Evolutionary conservation across 345 rosid species (phyloP).

Genomic region (Pistacia atlantica): DNA sequence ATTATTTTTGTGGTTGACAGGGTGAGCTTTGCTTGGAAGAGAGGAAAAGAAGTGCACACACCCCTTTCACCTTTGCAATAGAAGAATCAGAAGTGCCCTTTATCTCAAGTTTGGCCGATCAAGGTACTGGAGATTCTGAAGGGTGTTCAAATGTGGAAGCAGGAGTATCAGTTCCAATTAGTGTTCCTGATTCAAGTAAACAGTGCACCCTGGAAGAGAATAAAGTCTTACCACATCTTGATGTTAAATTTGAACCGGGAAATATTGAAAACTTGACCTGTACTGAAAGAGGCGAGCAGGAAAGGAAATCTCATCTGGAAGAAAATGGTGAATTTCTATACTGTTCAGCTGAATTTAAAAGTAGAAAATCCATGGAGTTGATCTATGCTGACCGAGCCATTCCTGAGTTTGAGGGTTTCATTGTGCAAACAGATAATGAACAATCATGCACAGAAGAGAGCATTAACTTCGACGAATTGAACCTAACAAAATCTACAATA

Average conservation of each 20-base stretch:
- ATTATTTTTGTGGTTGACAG: constrained; percentile 32
- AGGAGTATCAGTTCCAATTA: constrained; percentile 36
- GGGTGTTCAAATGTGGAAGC: constrained; percentile 38
- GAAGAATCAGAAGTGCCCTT: constrained; percentile 25
- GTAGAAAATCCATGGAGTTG: constrained; percentile 30
- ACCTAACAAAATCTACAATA: constrained; percentile 49
- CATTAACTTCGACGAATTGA: constrained; percentile 45
- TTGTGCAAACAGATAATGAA: constrained; percentile 47
- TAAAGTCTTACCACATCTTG: constrained; percentile 28
- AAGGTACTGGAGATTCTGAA: constrained; percentile 34
- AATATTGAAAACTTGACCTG: constrained; percentile 30
- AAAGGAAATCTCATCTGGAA: constrained; percentile 24
- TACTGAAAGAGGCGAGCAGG: constrained; percentile 32
- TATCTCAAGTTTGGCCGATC: constrained; percentile 22
- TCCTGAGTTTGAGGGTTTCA: constrained; percentile 69
- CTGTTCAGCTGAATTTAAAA: constrained; percentile 37
- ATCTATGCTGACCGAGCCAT: constrained; percentile 34
- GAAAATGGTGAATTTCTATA: constrained; percentile 28
- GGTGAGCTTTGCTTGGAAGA: constrained; percentile 27
- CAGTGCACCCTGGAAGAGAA: constrained; percentile 34
- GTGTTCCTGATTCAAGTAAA: constrained; percentile 26
- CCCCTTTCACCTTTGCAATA: constrained; percentile 19
- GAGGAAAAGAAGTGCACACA: constrained; percentile 15
- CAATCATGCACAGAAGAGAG: constrained; percentile 31
- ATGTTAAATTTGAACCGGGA: constrained; percentile 25